Evolutionary conservation across 1,139 yeast genomes (phyloP), one percentile per base, ranked within the genome.

Genomic region (Pichia sp.): DNA sequence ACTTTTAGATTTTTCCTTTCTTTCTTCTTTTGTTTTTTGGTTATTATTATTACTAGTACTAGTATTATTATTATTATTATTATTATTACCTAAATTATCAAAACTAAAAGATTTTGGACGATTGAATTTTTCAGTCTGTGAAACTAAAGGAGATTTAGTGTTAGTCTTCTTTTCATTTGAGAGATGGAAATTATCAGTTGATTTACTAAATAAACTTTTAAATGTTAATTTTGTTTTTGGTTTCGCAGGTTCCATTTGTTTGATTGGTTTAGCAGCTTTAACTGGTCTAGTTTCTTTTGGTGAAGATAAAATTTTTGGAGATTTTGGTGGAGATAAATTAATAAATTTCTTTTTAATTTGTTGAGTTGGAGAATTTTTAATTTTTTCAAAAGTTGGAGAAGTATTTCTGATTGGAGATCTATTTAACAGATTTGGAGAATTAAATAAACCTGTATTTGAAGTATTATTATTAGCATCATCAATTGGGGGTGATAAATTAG

Each of bases 1-100:
- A 46, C 64, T 57, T 46, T 48, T 57, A 8, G 63, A 52, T 34
- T 58, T 58, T 34, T 60, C 60, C 45, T 58, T 61, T 39, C 50
- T 53, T 18, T 56, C 58, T 42, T 54, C 50, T 30, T 41, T 39
- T 7, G 34, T 42, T 9, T 40, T 32, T 7, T 37, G 29, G 18
- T 18, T 18, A 18, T 18, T 18, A 18, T 18, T 18, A 18, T 18
- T 18, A 18, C 18, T 18, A 18, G 18, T 18, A 18, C 18, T 18
- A 18, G 18, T 18, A 18, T 18, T 18, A 18, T 18, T 18, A 18
- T 18, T 18, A 18, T 18, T 18, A 18, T 18, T 18, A 18, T 18
- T 18, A 18, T 18, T 18, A 9, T 31, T 39, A 10, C 38, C 43
- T 30, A 39, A 38, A 6, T 28, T 42, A 34, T 45, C 50, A 39